Evolutionary conservation across 2,329 filamentous ascomycete genomes (phyloP).

Genomic region (Helotiales sp.): DNA sequence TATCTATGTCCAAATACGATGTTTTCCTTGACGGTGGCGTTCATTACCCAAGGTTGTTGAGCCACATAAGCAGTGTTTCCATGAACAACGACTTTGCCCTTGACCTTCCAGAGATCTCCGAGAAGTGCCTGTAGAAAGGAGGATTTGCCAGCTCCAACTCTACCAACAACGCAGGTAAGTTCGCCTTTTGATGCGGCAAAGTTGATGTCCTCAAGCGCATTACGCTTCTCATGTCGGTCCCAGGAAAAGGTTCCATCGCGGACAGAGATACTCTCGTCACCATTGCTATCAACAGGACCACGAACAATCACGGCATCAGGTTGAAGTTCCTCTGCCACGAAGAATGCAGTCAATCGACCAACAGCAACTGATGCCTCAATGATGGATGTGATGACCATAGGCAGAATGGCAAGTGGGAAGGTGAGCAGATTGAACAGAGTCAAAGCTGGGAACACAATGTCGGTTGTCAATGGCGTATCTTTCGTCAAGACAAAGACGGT

Average conservation of each 20-base stretch:
- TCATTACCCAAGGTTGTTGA: conserved; percentile 95
- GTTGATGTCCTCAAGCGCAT: conserved; percentile 78
- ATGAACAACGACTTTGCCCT: conserved; percentile 79
- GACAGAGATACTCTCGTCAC: conserved; percentile 84
- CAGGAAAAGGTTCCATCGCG: conserved; percentile 89
- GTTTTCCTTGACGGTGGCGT: conserved; percentile 95
- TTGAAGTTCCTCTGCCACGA: conserved; percentile 88
- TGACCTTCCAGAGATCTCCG: conserved; percentile 87
- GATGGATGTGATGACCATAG: conserved; percentile 97
- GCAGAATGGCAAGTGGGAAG: conserved; percentile 89
- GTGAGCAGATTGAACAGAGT: conserved; percentile 95
- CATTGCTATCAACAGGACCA: conserved; percentile 69
- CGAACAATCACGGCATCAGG: conserved; percentile 73
- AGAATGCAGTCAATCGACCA: conserved; percentile 78
- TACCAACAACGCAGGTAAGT: conserved; percentile 86
- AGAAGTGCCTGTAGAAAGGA: conserved; percentile 86
- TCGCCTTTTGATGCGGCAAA: conserved; percentile 91
- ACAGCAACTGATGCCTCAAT: conserved; percentile 96
- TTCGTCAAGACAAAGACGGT: conserved; percentile 88
- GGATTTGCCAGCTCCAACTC: conserved; percentile 94
- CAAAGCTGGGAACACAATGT: conserved; percentile 91
- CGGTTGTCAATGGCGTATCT: conserved; percentile 79
- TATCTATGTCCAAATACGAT: conserved; percentile 95
- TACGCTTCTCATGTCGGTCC: conserved; percentile 76
- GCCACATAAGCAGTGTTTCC: conserved; percentile 89